Percentiles rank a stretch among this genome's conserved stretches.
phyloP scores from a whole-genome alignment of 345 rosid genomes.

The Carallia pectinifolia region DNA sequence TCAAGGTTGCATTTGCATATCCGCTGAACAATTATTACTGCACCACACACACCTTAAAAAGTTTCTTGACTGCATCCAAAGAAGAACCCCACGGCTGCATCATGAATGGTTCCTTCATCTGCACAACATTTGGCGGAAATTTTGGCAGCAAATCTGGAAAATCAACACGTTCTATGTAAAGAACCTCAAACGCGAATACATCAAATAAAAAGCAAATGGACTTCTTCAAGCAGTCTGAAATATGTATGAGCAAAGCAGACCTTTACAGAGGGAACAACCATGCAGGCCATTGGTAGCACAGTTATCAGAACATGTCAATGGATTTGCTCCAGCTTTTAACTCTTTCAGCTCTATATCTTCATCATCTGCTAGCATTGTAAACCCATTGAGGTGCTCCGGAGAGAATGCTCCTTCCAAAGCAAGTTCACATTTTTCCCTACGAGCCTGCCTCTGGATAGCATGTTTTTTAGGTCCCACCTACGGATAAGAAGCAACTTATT shows the following conservation, averaged over 20 bases:
- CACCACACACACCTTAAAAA: constrained; percentile 68
- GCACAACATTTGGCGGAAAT: constrained; percentile 83
- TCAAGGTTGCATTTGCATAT: neutral
- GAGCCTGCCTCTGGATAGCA: constrained; percentile 33
- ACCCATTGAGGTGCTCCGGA: constrained; percentile 40
- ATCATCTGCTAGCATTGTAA: constrained; percentile 65
- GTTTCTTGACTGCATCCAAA: constrained; percentile 73
- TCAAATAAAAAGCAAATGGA: constrained; percentile 13
- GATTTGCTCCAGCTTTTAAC: constrained; percentile 59
- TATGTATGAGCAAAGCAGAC: constrained; percentile 36
- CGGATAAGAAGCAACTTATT: constrained; percentile 25
- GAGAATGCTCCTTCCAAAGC: constrained; percentile 41
- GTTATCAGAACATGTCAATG: constrained; percentile 60
- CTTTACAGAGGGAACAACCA: constrained; percentile 82
- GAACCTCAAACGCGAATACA: constrained; percentile 7
- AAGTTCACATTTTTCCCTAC: constrained; percentile 68
- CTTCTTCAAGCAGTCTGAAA: constrained; percentile 9
- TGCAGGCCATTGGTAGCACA: constrained; percentile 43
- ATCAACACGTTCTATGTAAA: constrained; percentile 19
- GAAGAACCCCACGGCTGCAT: constrained; percentile 82
- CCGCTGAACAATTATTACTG: constrained; percentile 12
- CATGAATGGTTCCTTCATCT: constrained; percentile 81
- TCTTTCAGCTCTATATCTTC: constrained; percentile 90
- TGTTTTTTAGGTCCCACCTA: constrained; percentile 48
- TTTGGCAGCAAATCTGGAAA: constrained; percentile 75